A percentile compares a stretch with the other conserved stretches of the same genome.
These are phyloP conservation scores for Cucurbita argyrosperma DNA, from an alignment of 306 rosid genomes.

Conservation along the genomic window DNA sequence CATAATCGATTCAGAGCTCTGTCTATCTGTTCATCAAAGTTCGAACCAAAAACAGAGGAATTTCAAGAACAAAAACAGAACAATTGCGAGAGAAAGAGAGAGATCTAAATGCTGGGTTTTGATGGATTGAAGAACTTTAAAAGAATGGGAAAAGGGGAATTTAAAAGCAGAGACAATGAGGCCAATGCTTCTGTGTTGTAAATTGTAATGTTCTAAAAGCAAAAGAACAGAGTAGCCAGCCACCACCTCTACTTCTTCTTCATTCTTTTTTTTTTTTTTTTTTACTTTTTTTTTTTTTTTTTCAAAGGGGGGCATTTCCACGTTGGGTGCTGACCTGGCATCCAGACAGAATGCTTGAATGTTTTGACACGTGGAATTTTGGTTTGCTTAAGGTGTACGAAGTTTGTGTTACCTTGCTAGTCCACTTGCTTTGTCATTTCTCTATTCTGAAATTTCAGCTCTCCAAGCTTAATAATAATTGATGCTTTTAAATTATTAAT, in stretches of 20 bases:
- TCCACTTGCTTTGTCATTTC: slow-evolving; percentile 3
- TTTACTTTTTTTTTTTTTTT: not conserved
- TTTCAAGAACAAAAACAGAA: not conserved
- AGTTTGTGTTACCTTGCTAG: not conserved
- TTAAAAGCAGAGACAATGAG: slow-evolving; percentile 28
- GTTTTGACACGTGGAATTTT: not conserved
- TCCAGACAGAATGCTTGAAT: not conserved
- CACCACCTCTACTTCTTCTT: slow-evolving; percentile 6
- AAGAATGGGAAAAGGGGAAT: slow-evolving; percentile 32
- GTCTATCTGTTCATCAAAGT: slow-evolving; percentile 29
- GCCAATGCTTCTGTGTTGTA: slow-evolving; percentile 18
- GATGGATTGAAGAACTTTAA: slow-evolving; percentile 16
- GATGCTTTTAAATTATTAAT: not conserved
- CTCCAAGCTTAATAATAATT: not conserved
- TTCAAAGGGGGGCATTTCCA: slow-evolving; percentile 18
- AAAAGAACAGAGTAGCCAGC: slow-evolving; percentile 20
- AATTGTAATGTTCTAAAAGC: slow-evolving; percentile 23
- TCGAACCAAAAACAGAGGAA: slow-evolving; percentile 5
- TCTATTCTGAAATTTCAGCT: not conserved
- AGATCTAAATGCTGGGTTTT: not conserved
- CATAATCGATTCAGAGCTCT: slow-evolving; percentile 20
- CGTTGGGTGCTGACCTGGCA: slow-evolving; percentile 50
- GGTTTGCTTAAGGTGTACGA: not conserved
- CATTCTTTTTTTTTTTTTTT: slow-evolving; percentile 1
- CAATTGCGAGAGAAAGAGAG: not conserved